Evolutionary conservation across 2,329 filamentous ascomycete genomes (phyloP).

Genomic region (Microcyclospora tardicrescens): DNA sequence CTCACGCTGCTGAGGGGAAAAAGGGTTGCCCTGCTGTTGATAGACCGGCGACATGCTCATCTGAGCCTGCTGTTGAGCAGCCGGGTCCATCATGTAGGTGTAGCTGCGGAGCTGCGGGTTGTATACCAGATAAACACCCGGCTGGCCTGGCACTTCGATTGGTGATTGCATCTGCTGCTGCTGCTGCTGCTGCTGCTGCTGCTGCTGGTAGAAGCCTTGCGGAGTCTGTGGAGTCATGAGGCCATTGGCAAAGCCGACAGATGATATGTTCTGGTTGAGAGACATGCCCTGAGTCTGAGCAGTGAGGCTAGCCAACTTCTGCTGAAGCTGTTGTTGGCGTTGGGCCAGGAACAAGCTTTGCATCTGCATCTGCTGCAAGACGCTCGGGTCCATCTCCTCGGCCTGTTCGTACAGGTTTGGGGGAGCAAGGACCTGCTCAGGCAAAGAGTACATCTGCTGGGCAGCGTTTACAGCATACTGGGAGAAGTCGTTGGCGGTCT

Average conservation of each 20-base stretch:
- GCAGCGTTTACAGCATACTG: constrained; percentile 35
- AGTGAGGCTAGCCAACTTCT: constrained; percentile 77
- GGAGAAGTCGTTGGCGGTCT: constrained; percentile 45
- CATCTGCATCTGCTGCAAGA: constrained; percentile 79
- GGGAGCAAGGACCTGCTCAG: constrained; percentile 81
- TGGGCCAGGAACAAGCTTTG: constrained; percentile 88
- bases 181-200: constrained; percentile 37
- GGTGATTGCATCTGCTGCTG: constrained; percentile 54
- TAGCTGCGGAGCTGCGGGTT: constrained; percentile 79
- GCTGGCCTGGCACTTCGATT: constrained; percentile 52
- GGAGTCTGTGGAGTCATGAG: constrained; percentile 40
- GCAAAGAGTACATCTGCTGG: constrained; percentile 50
- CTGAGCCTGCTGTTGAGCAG: constrained; percentile 37
- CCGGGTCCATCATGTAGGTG: constrained; percentile 64
- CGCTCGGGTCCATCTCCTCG: constrained; percentile 66
- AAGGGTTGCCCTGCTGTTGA: constrained; percentile 14
- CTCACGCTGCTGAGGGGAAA: constrained; percentile 11
- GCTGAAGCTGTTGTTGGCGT: constrained; percentile 88
- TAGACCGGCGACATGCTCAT: constrained; percentile 18
- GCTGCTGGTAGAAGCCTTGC: constrained; percentile 48
- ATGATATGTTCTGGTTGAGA: constrained; percentile 35
- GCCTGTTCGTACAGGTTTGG: constrained; percentile 63
- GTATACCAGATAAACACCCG: constrained; percentile 69
- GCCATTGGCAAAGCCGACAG: constrained; percentile 10
- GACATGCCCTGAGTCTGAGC: constrained; percentile 66